A percentile compares a stretch with the other conserved stretches of the same genome.
Evolutionary conservation across 148 eudicot species (phyloP).

Genomic region (Fagopyrum homotropicum): DNA sequence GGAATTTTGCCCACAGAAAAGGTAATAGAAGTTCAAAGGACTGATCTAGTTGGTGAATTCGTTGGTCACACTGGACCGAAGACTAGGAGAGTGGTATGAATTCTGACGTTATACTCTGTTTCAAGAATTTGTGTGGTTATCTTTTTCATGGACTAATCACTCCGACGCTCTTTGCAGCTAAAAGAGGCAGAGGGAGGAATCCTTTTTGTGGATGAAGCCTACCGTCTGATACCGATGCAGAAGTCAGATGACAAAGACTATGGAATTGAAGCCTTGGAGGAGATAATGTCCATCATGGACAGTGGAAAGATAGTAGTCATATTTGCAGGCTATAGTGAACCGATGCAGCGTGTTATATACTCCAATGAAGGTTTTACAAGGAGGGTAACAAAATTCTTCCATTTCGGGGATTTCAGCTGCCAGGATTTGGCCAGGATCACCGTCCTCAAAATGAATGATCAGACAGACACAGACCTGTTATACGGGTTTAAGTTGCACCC

Average conservation of each 20-base stretch:
- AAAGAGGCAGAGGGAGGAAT: constrained; percentile 98
- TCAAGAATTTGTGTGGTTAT: background rate
- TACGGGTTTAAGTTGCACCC: constrained; percentile 78
- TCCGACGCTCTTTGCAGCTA: constrained; percentile 30
- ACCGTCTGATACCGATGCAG: constrained; percentile 92
- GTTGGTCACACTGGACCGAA: constrained; percentile 99
- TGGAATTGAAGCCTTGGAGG: constrained; percentile 92
- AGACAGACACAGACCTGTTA: constrained; percentile 50
- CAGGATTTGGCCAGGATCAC: constrained; percentile 72
- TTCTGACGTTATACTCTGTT: background rate
- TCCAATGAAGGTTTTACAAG: constrained; percentile 96
- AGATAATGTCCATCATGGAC: constrained; percentile 98
- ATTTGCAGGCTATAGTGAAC: constrained; percentile 95
- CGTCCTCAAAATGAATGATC: constrained; percentile 61
- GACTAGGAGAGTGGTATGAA: constrained; percentile 74
- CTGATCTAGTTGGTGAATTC: constrained; percentile 96
- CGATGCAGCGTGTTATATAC: constrained; percentile 91
- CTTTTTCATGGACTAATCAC: background rate
- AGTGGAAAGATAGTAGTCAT: constrained; percentile 84
- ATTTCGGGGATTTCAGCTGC: constrained; percentile 61
- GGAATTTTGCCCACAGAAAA: constrained; percentile 85
- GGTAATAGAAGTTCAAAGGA: constrained; percentile 96
- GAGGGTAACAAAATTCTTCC: constrained; percentile 90
- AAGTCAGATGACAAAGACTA: constrained; percentile 93
- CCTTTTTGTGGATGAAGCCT: constrained; percentile 93